Base-by-base conservation (phyloP, 768 basidiomycete species). In the Boletus tomentosulus region DNA sequence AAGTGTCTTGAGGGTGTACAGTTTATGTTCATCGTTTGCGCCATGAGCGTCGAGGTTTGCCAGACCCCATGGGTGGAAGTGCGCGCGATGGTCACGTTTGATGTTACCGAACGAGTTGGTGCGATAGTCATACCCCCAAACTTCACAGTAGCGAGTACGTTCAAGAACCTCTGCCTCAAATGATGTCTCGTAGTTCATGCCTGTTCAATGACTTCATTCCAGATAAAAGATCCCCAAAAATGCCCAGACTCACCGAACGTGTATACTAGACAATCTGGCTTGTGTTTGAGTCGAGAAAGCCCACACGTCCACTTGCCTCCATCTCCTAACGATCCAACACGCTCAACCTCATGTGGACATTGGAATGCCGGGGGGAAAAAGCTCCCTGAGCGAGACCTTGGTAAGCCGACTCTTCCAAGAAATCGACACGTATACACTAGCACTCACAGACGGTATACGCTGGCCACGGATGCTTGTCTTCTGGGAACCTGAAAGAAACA, bases 231-330 rank as follows among this genome's bases (percentile, higher is more conserved):
- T 10, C 4, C 22, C 24, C 38, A 42, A 28, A 41, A 4, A 34
- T 1, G 22, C 1, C 15, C 37, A 51, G 6, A 46, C 62, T 59
- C 61, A 83, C 83, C 85, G 49, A 86, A 75, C 3, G 83, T 81
- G 57, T 86, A 87, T 49, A 87, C 69, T 45, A 85, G 66, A 60
- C 85, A 85, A 45, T 80, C 72, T 22, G 66, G 68, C 66, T 85
- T 84, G 48, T 77, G 70, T 49, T 71, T 70, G 6, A 86, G 67
- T 3, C 79, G 74, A 24, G 79, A 80, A 25, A 86, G 62, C 2
- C 86, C 86, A 60, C 86, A 86, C 15, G 83, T 74, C 81, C 83
- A 87, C 68, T 86, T 87, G 13, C 86, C 85, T 13, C 85, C 85
- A 62, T 86, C 85, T 16, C 84, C 83, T 9, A 86, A 68, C 13